Evolutionary conservation across 805 yeast species (phyloP).

Genomic region (Kodamaea hsintzibuensis): DNA sequence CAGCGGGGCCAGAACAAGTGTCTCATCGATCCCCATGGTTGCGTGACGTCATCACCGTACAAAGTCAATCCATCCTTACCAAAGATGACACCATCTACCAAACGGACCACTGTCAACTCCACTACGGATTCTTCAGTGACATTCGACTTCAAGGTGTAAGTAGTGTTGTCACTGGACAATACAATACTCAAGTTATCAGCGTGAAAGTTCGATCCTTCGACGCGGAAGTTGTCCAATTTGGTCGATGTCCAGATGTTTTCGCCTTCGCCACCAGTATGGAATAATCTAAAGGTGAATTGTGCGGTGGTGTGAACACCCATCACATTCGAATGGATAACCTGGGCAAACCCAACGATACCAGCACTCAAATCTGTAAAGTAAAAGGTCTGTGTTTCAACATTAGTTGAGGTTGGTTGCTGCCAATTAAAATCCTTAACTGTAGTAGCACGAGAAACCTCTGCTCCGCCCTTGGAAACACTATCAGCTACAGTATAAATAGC

Average conservation of each 20-base stretch:
- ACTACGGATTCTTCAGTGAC: conserved; percentile 72
- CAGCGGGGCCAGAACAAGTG: conserved; percentile 97
- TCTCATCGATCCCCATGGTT: conserved; percentile 98
- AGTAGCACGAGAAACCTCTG: conserved; percentile 53
- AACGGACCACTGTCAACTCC: conserved; percentile 61
- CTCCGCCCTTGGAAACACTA: conserved; percentile 42
- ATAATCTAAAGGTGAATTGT: conserved; percentile 88
- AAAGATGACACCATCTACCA: conserved; percentile 81
- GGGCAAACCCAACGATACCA: conserved; percentile 84
- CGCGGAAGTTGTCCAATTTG: conserved; percentile 73
- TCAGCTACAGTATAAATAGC: conserved; percentile 85
- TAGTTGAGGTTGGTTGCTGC: conserved; percentile 73
- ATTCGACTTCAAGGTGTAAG: conserved; percentile 52
- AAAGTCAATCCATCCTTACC: conserved; percentile 84
- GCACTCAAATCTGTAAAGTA: conserved; percentile 68
- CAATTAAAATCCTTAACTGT: conserved; percentile 71
- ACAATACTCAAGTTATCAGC: conserved; percentile 74
- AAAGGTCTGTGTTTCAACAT: conserved; percentile 94
- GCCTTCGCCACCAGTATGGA: conserved; percentile 45
- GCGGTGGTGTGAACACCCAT: conserved; percentile 88
- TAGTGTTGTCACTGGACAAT: conserved; percentile 54
- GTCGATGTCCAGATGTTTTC: conserved; percentile 85
- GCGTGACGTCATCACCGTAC: conserved; percentile 78
- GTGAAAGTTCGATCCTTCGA: conserved; percentile 73
- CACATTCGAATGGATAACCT: conserved; percentile 89